Conservation (phyloP, 1,139 yeast species). For the Nakaseomyces sp. region DNA sequence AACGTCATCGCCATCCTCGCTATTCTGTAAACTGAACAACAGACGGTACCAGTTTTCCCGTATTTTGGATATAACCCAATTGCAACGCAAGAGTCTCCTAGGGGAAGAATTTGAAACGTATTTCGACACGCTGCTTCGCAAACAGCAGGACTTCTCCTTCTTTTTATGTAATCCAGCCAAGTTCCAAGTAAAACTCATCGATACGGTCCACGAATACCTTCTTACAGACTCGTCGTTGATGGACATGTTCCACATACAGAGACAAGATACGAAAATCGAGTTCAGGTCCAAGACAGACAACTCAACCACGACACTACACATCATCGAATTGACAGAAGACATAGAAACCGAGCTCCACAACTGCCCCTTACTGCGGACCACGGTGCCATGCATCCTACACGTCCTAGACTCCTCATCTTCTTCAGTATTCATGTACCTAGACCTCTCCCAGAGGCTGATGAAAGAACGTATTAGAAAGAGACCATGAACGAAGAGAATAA, state of each 20-base stretch:
- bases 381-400: conserved; percentile 3
- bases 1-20: not conserved
- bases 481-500: not conserved
- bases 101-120: conserved; percentile 3
- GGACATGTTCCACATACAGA: not conserved
- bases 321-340: not conserved
- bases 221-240: not conserved
- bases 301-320: not conserved
- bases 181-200: not conserved
- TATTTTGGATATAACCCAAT: not conserved
- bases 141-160: not conserved
- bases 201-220: not conserved
- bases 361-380: not conserved
- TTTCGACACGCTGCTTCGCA: not conserved
- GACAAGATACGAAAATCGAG: not conserved
- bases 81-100: not conserved
- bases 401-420: not conserved
- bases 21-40: conserved; percentile 1
- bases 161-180: not conserved
- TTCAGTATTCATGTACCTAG: conserved; percentile 3
- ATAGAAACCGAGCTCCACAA: not conserved
- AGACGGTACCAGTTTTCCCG: not conserved
- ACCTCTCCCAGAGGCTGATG: conserved; percentile 2
- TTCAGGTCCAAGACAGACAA: not conserved
- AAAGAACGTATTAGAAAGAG: not conserved